A percentile compares a stretch with the other conserved stretches of the same genome.
phyloP scores from a whole-genome alignment of 805 yeast genomes.

The Saturnispora quitensis region DNA sequence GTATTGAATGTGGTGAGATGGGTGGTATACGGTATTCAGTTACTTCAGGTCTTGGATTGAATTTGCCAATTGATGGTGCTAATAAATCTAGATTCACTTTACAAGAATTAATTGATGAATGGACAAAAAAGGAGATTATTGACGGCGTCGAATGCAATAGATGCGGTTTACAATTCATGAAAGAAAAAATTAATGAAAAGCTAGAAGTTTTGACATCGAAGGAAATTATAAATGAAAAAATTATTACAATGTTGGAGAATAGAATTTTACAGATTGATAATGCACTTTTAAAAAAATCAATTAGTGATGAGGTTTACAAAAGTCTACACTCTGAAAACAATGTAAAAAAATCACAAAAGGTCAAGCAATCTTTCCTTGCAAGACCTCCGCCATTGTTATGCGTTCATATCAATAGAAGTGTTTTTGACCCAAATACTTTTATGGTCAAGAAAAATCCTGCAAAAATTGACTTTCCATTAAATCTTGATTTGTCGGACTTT shows the following conservation, averaged over 20 bases:
- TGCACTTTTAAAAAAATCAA: constrained; percentile 57
- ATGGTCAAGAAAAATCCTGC: constrained; percentile 79
- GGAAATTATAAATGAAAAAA: constrained; percentile 15
- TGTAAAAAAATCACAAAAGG: constrained; percentile 67
- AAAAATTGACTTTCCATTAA: constrained; percentile 65
- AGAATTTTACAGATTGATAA: constrained; percentile 41
- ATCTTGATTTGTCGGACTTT: constrained; percentile 58
- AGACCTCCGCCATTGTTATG: constrained; percentile 78
- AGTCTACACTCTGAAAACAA: constrained; percentile 64
- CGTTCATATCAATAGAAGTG: constrained; percentile 87
- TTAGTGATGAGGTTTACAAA: constrained; percentile 73
- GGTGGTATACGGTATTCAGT: constrained; percentile 86
- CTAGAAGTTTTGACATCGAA: constrained; percentile 17
- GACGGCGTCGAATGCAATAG: constrained; percentile 93
- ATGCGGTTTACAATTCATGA: constrained; percentile 66
- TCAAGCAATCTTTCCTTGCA: constrained; percentile 72
- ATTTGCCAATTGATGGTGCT: constrained; percentile 40
- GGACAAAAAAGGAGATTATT: constrained; percentile 75
- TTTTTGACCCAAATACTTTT: constrained; percentile 80
- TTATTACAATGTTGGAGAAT: constrained; percentile 29
- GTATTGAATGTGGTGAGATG: constrained; percentile 83
- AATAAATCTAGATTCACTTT: constrained; percentile 37
- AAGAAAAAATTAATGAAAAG: constrained; percentile 38
- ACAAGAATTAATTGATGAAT: constrained; percentile 47
- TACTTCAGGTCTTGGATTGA: constrained; percentile 62